Conservation (phyloP, 495 filamentous ascomycete genomes). For the Aspergillus indologenus region DNA sequence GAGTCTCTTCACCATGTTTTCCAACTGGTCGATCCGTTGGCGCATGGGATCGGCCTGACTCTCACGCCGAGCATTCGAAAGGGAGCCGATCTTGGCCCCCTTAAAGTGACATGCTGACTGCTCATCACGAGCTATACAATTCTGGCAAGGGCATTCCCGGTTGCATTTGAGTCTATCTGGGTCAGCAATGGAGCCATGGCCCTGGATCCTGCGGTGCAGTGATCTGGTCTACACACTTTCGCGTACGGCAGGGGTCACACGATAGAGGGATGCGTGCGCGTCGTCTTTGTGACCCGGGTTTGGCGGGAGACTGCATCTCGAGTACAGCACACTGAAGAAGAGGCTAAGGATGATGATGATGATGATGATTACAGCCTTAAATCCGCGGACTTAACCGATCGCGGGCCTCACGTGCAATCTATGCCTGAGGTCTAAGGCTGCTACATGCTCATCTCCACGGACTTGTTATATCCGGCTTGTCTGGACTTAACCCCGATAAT, state of each 20-base stretch:
- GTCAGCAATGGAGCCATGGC: neutral
- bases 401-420: too few relatives aligned
- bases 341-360: too few relatives aligned
- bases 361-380: slow-evolving; percentile 7
- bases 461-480: neutral
- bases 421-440: too few relatives aligned
- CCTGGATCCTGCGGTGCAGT: neutral
- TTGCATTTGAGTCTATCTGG: slow-evolving; percentile 14
- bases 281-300: neutral
- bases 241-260: slow-evolving; percentile 13
- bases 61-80: neutral
- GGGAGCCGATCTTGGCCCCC: neutral
- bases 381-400: slow-evolving; percentile 14
- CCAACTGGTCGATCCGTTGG: slow-evolving; percentile 14
- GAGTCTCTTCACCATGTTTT: slow-evolving; percentile 11
- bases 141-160: slow-evolving; percentile 14
- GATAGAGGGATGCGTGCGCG: slow-evolving; percentile 14
- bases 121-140: slow-evolving; percentile 10
- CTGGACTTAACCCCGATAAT: too few relatives aligned
- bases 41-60: slow-evolving; percentile 4
- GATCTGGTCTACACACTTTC: slow-evolving; percentile 4
- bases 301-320: slow-evolving; percentile 7
- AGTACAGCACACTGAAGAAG: too few relatives aligned
- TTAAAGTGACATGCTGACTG: slow-evolving; percentile 1
- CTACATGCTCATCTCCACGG: neutral